phyloP scores from a whole-genome alignment of 2,329 filamentous ascomycete species.

The Pyricularia pennisetigena region DNA sequence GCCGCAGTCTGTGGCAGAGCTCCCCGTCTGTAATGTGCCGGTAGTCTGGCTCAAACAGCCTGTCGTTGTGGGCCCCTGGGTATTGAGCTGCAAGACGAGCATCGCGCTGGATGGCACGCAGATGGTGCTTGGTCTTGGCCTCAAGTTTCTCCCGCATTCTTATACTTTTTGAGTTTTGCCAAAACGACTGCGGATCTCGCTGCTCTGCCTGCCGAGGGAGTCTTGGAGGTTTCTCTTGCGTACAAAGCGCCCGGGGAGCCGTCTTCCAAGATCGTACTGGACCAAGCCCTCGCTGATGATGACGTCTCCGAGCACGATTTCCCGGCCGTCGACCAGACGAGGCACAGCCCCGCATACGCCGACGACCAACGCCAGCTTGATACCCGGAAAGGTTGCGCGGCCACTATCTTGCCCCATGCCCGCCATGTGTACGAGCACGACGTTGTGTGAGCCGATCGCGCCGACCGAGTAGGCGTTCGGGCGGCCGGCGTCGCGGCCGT shows the following conservation, averaged over 20 bases:
- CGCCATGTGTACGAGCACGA: not conserved
- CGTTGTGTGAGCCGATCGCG: not conserved
- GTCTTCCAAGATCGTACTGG: constrained; percentile 14
- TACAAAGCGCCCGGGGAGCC: constrained; percentile 11
- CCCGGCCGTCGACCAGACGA: not conserved
- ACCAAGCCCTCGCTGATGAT: constrained; percentile 12
- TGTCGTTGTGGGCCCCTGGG: constrained; percentile 9
- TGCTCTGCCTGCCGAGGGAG: constrained; percentile 9
- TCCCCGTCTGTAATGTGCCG: constrained; percentile 6
- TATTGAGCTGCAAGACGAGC: constrained; percentile 6
- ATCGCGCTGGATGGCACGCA: not conserved
- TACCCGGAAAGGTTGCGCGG: constrained; percentile 11
- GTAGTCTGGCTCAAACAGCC: constrained; percentile 10
- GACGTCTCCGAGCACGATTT: constrained; percentile 15
- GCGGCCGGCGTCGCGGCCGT: constrained; percentile 16
- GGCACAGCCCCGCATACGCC: constrained; percentile 17
- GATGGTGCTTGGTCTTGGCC: not conserved
- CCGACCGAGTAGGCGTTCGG: not conserved
- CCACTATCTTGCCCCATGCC: constrained; percentile 12
- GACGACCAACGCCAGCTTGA: constrained; percentile 14
- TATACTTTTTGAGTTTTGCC: constrained; percentile 6
- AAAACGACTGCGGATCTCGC: constrained; percentile 9
- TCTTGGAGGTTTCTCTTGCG: constrained; percentile 11
- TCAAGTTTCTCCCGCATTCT: constrained; percentile 3
- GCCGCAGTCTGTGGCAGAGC: constrained; percentile 5